Percentiles rank a stretch among this genome's conserved stretches.
These are phyloP conservation scores for Grosmannia huntii DNA, from an alignment of 2,329 filamentous ascomycete genomes.

Conservation along the genomic window DNA sequence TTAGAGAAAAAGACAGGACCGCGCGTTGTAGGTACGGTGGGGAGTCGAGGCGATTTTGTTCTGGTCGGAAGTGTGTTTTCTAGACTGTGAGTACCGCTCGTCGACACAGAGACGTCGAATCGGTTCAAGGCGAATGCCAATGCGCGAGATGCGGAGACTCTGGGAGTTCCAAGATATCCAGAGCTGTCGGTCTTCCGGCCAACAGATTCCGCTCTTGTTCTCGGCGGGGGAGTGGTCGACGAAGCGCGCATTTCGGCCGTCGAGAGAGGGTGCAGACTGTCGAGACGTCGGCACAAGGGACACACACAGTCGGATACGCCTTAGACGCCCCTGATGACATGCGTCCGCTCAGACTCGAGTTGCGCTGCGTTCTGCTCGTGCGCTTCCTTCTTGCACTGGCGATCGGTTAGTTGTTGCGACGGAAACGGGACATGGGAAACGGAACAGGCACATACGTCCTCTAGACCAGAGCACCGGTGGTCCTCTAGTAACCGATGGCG, in stretches of 20 bases:
- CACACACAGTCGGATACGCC: background rate
- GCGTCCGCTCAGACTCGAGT: constrained; percentile 82
- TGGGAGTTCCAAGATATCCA: too few relatives aligned
- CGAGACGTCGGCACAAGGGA: background rate
- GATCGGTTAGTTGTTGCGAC: background rate
- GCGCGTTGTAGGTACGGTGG: background rate
- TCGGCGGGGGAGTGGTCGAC: background rate
- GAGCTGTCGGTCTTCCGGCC: too few relatives aligned
- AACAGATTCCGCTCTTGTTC: background rate
- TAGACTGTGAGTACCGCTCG: background rate
- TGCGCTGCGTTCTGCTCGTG: constrained; percentile 89
- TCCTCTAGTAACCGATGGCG: constrained; percentile 90
- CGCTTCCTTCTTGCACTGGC: constrained; percentile 85
- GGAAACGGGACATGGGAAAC: background rate
- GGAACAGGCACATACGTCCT: constrained; percentile 51
- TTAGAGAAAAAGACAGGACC: background rate
- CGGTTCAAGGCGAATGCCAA: too few relatives aligned
- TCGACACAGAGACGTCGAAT: too few relatives aligned
- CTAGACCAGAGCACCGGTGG: constrained; percentile 83
- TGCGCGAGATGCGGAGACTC: too few relatives aligned
- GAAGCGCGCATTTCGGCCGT: background rate
- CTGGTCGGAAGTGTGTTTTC: background rate
- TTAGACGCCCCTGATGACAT: constrained; percentile 85
- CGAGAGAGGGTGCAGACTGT: background rate
- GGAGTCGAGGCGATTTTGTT: background rate